These are phyloP conservation scores for baker's yeast (Saccharomyces cerevisiae) DNA, from an alignment of 805 yeast species.

Conservation along the genomic window DNA sequence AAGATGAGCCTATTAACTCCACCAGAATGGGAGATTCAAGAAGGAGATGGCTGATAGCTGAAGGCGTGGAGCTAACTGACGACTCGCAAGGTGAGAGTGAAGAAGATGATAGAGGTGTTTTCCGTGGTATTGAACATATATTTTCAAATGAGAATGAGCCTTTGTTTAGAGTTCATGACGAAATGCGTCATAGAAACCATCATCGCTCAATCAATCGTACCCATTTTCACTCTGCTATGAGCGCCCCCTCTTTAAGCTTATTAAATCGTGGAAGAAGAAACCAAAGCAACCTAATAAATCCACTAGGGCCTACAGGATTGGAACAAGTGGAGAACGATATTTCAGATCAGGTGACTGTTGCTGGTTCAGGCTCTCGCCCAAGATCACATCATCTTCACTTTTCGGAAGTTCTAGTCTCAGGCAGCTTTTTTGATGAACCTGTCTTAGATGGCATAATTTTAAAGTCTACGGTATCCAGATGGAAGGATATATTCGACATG, in stretches of 20 bases:
- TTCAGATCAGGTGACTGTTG: slow-evolving; percentile 20
- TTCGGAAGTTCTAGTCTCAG: slow-evolving; percentile 25
- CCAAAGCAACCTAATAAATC: slow-evolving; percentile 26
- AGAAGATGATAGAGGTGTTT: slow-evolving; percentile 25
- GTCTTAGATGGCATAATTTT: slow-evolving; percentile 26
- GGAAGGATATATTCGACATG: slow-evolving; percentile 52
- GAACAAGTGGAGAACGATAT: slow-evolving; percentile 29
- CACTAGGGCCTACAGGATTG: slow-evolving; percentile 28
- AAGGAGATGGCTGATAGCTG: slow-evolving; percentile 25
- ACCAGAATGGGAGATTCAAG: slow-evolving; percentile 16
- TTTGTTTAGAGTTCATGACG: slow-evolving; percentile 23
- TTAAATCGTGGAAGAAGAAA: slow-evolving; percentile 22
- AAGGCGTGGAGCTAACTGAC: slow-evolving; percentile 24
- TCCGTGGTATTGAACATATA: slow-evolving; percentile 29
- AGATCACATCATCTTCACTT: slow-evolving; percentile 23
- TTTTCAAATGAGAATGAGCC: slow-evolving; percentile 23
- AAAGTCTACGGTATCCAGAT: slow-evolving; percentile 54
- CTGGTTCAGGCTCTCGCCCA: slow-evolving; percentile 20
- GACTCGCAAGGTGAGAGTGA: slow-evolving; percentile 26
- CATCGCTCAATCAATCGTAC: slow-evolving; percentile 17
- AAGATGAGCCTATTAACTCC: slow-evolving; percentile 10
- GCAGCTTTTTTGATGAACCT: slow-evolving; percentile 27
- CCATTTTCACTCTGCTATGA: slow-evolving; percentile 16
- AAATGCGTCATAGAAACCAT: slow-evolving; percentile 14
- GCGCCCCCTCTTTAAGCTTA: slow-evolving; percentile 24